phyloP scores from a whole-genome alignment of 129 eudicot genomes.

The Logfia minima region DNA sequence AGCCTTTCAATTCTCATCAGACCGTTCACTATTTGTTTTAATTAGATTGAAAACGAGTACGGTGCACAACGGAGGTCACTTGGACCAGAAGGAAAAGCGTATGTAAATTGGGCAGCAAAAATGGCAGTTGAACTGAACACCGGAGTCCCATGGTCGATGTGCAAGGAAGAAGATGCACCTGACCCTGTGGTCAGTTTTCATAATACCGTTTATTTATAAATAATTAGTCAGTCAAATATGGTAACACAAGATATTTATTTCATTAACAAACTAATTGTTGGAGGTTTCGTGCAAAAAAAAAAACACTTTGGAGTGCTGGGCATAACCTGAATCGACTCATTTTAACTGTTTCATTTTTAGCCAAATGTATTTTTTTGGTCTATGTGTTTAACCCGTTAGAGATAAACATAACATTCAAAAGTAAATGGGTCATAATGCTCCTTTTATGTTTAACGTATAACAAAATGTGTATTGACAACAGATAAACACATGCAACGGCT shows the following conservation, averaged over 20 bases:
- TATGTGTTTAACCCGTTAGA: neutral
- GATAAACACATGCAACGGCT: constrained; percentile 97
- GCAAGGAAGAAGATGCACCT: constrained; percentile 92
- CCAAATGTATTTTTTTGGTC: neutral
- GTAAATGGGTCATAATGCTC: neutral
- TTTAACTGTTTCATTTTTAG: no score
- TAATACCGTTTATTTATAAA: neutral
- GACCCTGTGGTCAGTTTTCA: constrained; percentile 68
- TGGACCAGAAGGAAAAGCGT: constrained; percentile 70
- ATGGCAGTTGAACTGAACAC: constrained; percentile 85
- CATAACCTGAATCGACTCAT: neutral
- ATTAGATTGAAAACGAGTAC: constrained; percentile 93
- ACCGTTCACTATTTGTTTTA: neutral
- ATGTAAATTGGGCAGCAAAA: constrained; percentile 86
- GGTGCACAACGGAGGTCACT: constrained; percentile 53
- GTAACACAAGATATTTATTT: no score
- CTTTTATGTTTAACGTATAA: neutral
- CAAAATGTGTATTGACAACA: constrained; percentile 26
- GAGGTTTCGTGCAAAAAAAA: neutral
- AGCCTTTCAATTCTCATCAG: neutral
- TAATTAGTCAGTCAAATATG: neutral
- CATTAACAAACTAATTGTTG: neutral
- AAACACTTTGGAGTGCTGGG: neutral
- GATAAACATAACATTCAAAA: neutral
- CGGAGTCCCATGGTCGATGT: constrained; percentile 96